These are phyloP conservation scores for Tylopilus cervinicoccineus DNA, from an alignment of 768 basidiomycete genomes.

Conservation along the genomic window DNA sequence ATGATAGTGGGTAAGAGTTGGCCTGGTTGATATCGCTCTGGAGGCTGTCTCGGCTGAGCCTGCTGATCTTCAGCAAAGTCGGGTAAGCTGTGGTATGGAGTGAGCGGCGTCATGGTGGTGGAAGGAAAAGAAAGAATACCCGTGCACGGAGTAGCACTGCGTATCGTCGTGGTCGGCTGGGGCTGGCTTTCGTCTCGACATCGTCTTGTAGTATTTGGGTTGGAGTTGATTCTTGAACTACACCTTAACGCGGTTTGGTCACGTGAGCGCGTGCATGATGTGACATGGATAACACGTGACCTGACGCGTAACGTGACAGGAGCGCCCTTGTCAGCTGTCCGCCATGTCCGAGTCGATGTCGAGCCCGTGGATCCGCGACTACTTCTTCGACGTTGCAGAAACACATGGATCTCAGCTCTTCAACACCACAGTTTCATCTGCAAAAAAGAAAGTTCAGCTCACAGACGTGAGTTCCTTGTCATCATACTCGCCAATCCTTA, in stretches of 20 bases:
- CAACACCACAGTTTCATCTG: conserved; percentile 20
- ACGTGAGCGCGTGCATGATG: conserved; percentile 13
- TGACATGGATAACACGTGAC: conserved; percentile 22
- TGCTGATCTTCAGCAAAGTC: conserved; percentile 6
- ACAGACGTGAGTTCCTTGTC: conserved; percentile 40
- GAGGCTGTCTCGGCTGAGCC: conserved; percentile 7
- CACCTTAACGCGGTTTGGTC: conserved; percentile 11
- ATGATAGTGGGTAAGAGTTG: conserved; percentile 58
- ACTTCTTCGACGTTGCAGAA: conserved; percentile 49
- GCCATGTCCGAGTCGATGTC: conserved; percentile 38
- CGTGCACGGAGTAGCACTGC: conserved; percentile 1
- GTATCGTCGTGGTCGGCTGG: conserved; percentile 8
- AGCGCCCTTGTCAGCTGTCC: not conserved
- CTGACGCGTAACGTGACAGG: conserved; percentile 12
- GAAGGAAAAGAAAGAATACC: not conserved
- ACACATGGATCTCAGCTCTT: conserved; percentile 44
- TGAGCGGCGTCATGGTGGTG: conserved; percentile 1
- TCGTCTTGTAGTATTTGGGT: not conserved
- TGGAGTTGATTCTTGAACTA: not conserved
- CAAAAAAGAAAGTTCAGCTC: conserved; percentile 55
- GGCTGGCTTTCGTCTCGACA: conserved; percentile 22
- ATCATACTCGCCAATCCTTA: not conserved
- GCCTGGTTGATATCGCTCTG: conserved; percentile 54
- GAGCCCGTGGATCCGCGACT: conserved; percentile 53
- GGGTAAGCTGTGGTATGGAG: conserved; percentile 1